Evolutionary conservation across 2,329 filamentous ascomycete species (phyloP).

Genomic region (Ascochyta lentis): DNA sequence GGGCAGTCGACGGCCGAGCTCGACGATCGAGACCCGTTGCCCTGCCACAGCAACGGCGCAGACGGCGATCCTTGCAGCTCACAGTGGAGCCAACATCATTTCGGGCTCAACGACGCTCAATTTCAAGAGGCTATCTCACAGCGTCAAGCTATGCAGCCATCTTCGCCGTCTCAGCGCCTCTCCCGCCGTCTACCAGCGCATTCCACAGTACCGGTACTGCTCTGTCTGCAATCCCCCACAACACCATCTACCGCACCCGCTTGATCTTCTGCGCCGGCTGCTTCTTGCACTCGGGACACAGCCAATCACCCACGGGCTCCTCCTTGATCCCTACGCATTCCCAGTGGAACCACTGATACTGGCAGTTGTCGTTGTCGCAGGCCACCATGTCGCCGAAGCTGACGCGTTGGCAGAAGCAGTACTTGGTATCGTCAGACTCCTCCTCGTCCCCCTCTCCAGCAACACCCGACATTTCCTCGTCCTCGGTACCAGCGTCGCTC

Average conservation of each 20-base stretch:
- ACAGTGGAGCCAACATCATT: slow-evolving; percentile 8
- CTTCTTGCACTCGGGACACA: slow-evolving; percentile 54
- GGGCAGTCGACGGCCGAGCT: slow-evolving; percentile 4
- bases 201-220: too few species aligned
- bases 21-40: slow-evolving; percentile 11
- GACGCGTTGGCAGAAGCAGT: slow-evolving; percentile 82
- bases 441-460: slow-evolving; percentile 62
- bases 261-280: slow-evolving; percentile 52
- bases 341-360: slow-evolving; percentile 90
- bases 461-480: slow-evolving; percentile 60
- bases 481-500: slow-evolving; percentile 51
- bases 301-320: slow-evolving; percentile 59
- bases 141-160: too few species aligned
- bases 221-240: slow-evolving; percentile 7
- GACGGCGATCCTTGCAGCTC: slow-evolving; percentile 12
- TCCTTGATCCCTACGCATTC: slow-evolving; percentile 60
- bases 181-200: too few species aligned
- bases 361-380: slow-evolving; percentile 82
- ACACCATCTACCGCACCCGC: slow-evolving; percentile 39
- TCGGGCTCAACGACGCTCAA: neutral
- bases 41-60: slow-evolving; percentile 9
- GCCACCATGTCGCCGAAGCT: slow-evolving; percentile 90
- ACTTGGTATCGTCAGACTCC: slow-evolving; percentile 76
- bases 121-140: slow-evolving; percentile 12
- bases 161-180: too few species aligned